phyloP scores from a whole-genome alignment of 2,329 filamentous ascomycete genomes.

The Aspergillus udagawae region DNA sequence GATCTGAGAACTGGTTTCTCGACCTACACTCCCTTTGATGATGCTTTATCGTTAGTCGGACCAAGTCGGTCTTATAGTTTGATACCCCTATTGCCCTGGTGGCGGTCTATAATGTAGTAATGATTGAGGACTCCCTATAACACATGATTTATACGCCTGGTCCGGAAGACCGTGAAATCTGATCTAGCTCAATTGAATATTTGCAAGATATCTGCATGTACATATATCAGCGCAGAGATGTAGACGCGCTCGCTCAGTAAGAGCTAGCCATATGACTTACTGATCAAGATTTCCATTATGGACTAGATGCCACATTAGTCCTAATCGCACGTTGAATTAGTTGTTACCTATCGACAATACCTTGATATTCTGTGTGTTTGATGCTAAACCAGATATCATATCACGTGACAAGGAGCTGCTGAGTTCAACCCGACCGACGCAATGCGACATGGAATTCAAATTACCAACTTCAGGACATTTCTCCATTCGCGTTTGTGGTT shows the following conservation, averaged over 20 bases:
- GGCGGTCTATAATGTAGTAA: conserved; percentile 16
- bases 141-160: not conserved
- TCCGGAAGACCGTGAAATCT: not conserved
- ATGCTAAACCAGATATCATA: not conserved
- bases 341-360: not conserved
- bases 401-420: not conserved
- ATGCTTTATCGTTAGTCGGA: conserved; percentile 1
- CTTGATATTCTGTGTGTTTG: not conserved
- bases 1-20: not conserved
- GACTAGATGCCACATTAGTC: no score
- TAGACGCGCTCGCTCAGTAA: not conserved
- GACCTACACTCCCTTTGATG: not conserved
- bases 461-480: not conserved
- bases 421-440: not conserved
- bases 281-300: not conserved
- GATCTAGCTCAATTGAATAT: not conserved
- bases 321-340: not conserved
- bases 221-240: not conserved
- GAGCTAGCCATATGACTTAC: not conserved
- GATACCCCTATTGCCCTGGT: conserved; percentile 14
- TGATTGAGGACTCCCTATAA: not conserved
- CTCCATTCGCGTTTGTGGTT: not conserved
- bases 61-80: conserved; percentile 1
- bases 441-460: not conserved
- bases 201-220: not conserved